Conservation (phyloP, 2,329 filamentous ascomycete species). For the Colletotrichum orbiculare region DNA sequence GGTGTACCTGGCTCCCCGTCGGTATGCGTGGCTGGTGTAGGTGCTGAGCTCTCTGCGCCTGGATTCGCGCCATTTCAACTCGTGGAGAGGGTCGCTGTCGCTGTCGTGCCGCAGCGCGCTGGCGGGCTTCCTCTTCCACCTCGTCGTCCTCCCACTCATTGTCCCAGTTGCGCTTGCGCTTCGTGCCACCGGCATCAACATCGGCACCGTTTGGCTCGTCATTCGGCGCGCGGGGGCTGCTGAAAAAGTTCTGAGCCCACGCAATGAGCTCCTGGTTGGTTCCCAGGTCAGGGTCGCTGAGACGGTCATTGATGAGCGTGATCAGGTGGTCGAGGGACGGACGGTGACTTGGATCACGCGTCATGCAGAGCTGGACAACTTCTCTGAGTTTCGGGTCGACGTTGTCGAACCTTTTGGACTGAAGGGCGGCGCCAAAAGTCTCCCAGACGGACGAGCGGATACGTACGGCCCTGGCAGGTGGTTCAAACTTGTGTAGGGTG, state of each 20-base stretch:
- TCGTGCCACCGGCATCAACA: background rate
- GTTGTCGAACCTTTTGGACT: conserved; percentile 9
- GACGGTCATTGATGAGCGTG: conserved; percentile 37
- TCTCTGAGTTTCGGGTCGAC: conserved; percentile 41
- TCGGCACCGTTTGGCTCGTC: background rate
- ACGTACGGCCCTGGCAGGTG: background rate
- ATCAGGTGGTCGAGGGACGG: conserved; percentile 41
- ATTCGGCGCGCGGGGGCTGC: conserved; percentile 1
- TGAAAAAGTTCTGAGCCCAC: conserved; percentile 36
- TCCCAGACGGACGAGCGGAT: background rate
- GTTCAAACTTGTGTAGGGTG: conserved; percentile 9
- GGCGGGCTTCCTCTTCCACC: background rate
- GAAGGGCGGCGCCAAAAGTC: conserved; percentile 32
- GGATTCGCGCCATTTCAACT: too few relatives aligned
- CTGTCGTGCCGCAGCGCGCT: background rate
- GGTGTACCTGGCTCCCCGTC: too few relatives aligned
- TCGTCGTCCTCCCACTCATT: background rate
- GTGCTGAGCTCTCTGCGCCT: too few relatives aligned
- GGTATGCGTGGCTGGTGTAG: too few relatives aligned
- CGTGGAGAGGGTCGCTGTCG: too few relatives aligned
- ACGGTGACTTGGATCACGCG: conserved; percentile 41
- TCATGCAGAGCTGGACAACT: conserved; percentile 41
- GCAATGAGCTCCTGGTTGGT: conserved; percentile 24
- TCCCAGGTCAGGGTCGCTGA: conserved; percentile 27
- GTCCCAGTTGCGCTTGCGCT: background rate